Conservation (phyloP, 805 yeast species). For the Yamadazyma endophytica region DNA sequence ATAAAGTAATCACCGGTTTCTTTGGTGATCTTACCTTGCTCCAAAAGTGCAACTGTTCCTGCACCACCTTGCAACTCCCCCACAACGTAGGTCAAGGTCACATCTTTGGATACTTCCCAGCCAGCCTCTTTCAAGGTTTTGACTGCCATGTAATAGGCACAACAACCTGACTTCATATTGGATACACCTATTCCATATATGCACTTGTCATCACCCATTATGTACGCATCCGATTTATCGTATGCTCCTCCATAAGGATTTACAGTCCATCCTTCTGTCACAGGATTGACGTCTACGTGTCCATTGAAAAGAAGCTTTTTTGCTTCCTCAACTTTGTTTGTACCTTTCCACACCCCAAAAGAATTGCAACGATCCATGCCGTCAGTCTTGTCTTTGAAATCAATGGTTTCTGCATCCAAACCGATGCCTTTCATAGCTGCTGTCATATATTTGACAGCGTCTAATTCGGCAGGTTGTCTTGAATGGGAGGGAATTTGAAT, state of each 20-base stretch:
- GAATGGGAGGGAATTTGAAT: constrained; percentile 26
- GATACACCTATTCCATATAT: constrained; percentile 28
- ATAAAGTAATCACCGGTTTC: constrained; percentile 22
- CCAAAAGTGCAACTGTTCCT: constrained; percentile 23
- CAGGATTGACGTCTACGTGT: constrained; percentile 27
- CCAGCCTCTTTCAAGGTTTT: constrained; percentile 22
- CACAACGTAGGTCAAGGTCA: constrained; percentile 18
- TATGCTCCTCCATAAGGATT: constrained; percentile 22
- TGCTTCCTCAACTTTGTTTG: constrained; percentile 11
- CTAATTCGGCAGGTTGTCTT: constrained; percentile 18
- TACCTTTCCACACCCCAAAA: constrained; percentile 24
- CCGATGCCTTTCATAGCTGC: constrained; percentile 18
- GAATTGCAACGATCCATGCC: constrained; percentile 20
- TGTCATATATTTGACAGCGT: constrained; percentile 23
- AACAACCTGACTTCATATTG: constrained; percentile 27
- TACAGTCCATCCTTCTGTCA: constrained; percentile 27
- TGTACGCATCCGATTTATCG: constrained; percentile 3
- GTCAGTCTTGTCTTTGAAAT: constrained; percentile 17
- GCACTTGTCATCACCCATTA: constrained; percentile 15
- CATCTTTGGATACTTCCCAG: constrained; percentile 20
- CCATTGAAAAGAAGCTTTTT: constrained; percentile 24
- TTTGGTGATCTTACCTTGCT: constrained; percentile 16
- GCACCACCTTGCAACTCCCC: constrained; percentile 23
- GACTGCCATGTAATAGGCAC: constrained; percentile 28
- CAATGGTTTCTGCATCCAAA: constrained; percentile 15